A percentile compares a stretch with the other conserved stretches of the same genome.
These are phyloP conservation scores for Saccharomyces eubayanus DNA, from an alignment of 805 yeast genomes.

Conservation along the genomic window DNA sequence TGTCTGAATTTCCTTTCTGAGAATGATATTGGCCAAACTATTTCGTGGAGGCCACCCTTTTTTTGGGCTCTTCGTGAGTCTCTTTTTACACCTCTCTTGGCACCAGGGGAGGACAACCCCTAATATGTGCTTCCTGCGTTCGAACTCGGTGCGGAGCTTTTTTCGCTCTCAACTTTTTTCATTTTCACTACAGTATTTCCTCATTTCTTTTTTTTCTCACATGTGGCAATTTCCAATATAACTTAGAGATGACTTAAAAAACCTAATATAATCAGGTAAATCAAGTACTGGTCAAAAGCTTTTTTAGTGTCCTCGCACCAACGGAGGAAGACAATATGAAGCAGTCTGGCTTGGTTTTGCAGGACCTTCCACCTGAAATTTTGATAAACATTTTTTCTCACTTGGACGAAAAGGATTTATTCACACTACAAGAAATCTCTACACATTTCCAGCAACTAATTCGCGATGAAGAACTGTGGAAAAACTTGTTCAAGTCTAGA, in stretches of 20 bases:
- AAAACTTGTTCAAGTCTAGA: constrained; percentile 29
- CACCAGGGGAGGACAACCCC: background rate
- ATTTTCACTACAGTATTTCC: background rate
- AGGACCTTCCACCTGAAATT: constrained; percentile 59
- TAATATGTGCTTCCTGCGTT: background rate
- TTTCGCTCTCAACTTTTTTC: background rate
- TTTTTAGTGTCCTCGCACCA: background rate
- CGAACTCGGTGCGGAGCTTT: background rate
- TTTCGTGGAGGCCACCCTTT: background rate
- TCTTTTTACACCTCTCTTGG: background rate
- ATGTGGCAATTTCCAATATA: background rate
- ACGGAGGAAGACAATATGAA: background rate
- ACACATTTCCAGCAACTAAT: constrained; percentile 24
- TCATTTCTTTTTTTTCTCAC: background rate
- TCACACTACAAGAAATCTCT: constrained; percentile 28
- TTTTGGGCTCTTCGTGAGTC: background rate
- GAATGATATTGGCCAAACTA: too few species aligned
- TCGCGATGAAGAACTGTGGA: constrained; percentile 38
- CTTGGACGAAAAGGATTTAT: constrained; percentile 32
- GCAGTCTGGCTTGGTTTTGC: constrained; percentile 69
- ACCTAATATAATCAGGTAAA: background rate
- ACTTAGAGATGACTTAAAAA: background rate
- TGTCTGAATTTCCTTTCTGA: too few species aligned
- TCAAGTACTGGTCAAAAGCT: background rate
- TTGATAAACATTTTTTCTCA: constrained; percentile 31